Conservation (phyloP, 2,329 filamentous ascomycete genomes). For the Teratosphaeria nubilosa region DNA sequence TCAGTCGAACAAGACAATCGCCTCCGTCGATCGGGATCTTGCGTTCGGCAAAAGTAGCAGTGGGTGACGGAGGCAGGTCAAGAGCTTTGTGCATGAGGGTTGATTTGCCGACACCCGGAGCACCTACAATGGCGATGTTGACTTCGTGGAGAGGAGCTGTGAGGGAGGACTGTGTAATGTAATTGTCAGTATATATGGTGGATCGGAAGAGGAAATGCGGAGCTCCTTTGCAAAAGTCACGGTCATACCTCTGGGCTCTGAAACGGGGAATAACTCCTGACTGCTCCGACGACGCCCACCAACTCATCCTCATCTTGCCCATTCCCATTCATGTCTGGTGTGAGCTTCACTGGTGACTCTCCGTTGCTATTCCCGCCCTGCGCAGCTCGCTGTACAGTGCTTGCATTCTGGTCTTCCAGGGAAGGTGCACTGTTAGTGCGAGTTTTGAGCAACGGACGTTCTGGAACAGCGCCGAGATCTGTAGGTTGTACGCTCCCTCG, state of each 20-base stretch:
- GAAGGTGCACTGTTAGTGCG: slow-evolving; percentile 21
- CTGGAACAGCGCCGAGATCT: slow-evolving; percentile 5
- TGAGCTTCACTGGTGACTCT: neutral
- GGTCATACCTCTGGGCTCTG: slow-evolving; percentile 19
- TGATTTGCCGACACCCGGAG: slow-evolving; percentile 46
- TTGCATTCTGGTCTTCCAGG: neutral
- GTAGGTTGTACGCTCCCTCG: slow-evolving; percentile 3
- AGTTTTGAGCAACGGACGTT: slow-evolving; percentile 13
- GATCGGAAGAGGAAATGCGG: neutral
- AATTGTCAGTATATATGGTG: neutral
- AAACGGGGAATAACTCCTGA: slow-evolving; percentile 19
- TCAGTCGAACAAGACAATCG: slow-evolving; percentile 46
- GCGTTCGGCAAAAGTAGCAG: slow-evolving; percentile 35
- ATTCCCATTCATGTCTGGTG: slow-evolving; percentile 2
- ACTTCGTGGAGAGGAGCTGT: slow-evolving; percentile 21
- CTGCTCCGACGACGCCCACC: slow-evolving; percentile 20
- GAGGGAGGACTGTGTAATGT: neutral
- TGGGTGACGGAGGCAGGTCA: slow-evolving; percentile 38
- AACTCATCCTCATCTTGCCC: slow-evolving; percentile 23
- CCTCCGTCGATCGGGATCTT: slow-evolving; percentile 48
- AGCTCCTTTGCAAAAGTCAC: neutral
- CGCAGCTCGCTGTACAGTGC: neutral
- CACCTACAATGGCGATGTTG: slow-evolving; percentile 49
- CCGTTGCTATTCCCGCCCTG: neutral
- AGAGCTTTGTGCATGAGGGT: slow-evolving; percentile 49